phyloP scores from a whole-genome alignment of 768 basidiomycete genomes.

The Epithele typhae region DNA sequence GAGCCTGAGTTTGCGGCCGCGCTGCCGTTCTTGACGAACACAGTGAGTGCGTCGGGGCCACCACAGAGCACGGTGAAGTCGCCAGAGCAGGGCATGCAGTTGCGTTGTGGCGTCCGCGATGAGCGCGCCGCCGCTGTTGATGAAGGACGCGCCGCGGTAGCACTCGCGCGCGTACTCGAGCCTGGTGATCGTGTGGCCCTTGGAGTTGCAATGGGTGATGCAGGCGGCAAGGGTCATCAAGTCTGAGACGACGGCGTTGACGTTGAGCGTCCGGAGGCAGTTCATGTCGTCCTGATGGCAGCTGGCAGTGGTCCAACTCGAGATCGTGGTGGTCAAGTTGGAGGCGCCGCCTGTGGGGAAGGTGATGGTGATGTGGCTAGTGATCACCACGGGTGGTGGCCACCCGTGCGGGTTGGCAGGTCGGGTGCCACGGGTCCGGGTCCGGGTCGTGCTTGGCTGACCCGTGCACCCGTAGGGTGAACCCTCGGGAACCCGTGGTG shows the following conservation, averaged over 20 bases:
- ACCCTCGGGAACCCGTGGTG: no score
- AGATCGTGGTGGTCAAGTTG: slow-evolving; percentile 8
- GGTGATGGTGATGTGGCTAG: slow-evolving; percentile 9
- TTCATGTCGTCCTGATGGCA: slow-evolving; percentile 8
- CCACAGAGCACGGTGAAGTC: slow-evolving; percentile 9
- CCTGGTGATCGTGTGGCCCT: slow-evolving; percentile 10
- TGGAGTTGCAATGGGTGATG: slow-evolving; percentile 9
- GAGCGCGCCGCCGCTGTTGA: slow-evolving; percentile 11
- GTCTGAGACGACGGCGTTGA: slow-evolving; percentile 9
- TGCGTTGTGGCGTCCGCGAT: slow-evolving; percentile 8
- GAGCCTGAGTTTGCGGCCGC: no score
- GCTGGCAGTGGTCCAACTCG: slow-evolving; percentile 10
- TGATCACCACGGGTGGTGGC: no score
- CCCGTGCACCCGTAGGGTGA: no score
- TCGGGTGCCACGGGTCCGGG: no score
- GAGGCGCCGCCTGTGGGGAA: slow-evolving; percentile 14
- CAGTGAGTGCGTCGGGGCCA: slow-evolving; percentile 13
- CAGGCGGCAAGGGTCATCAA: slow-evolving; percentile 12
- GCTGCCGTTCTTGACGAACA: slow-evolving; percentile 6
- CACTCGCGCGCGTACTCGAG: slow-evolving; percentile 19
- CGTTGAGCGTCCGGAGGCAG: slow-evolving; percentile 11
- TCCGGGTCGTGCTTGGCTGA: no score
- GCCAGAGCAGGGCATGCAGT: slow-evolving; percentile 13
- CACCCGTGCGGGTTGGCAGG: no score
- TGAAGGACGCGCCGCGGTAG: slow-evolving; percentile 13